Base-by-base conservation (phyloP, 2,329 filamentous ascomycete genomes). In the Cercospora berteroae region DNA sequence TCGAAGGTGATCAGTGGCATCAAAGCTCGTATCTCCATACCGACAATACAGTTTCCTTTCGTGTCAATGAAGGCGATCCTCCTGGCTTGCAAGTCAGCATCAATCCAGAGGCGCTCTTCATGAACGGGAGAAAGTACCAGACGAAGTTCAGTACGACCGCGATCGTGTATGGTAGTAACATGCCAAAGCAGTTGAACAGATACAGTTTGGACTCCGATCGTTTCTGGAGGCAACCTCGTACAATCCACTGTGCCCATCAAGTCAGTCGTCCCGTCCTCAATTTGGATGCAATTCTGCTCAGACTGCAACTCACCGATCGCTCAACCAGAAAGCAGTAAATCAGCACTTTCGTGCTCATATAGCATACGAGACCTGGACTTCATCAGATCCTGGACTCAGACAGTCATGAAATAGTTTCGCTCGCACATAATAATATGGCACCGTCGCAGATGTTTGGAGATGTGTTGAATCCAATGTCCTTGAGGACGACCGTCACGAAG, bases 101-200 rank as follows among this genome's bases (percentile, higher is more conserved):
- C 2, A 5, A 64, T 42, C 6, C 18, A 31, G 13, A 10, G 5
- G n/a, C 4, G 29, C 18, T 27, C 8, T 52, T 36, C 23, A 25
- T n/a, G 13, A 60, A 39, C 23, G 8, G 36, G 9, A 25, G n/a
- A 29, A 18, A 10, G 5, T 42, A 67, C 68, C 68, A 67, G 48
- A 70, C 31, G 20, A 70, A 70, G 23, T 66, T 66, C 16, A 70
- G 39, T 3, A 67, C 63, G 5, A 70, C 65, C 18, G 42, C 63
- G 29, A 66, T 57, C 5, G 55, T 42, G 44, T 70, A 70, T 36
- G 68, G 68, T 18, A 66, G 23, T 12, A 70, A 33, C 68, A 70
- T 70, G 5, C 63, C 68, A 33, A 67, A 70, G 60, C 63, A 70
- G 31, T 70, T 70, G 68, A 70, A 66, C 5, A 66, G 39, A 39